Conservation (phyloP, 2,329 filamentous ascomycete genomes). For the Grosmannia clavigera region DNA sequence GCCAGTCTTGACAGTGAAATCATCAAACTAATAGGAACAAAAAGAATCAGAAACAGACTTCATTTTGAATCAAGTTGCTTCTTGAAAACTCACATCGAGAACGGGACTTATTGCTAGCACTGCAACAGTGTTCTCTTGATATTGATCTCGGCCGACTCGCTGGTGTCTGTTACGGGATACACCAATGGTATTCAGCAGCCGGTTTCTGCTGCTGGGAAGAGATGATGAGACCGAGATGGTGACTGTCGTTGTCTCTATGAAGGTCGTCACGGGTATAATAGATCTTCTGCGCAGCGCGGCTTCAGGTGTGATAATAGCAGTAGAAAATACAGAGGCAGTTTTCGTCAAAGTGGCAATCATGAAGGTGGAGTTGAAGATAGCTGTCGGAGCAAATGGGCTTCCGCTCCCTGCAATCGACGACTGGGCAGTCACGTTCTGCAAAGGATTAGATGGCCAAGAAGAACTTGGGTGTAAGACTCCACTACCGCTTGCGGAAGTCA, state of each 20-base stretch:
- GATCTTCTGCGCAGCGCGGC: background rate
- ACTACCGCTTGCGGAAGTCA: background rate
- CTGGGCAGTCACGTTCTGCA: background rate
- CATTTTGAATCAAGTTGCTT: background rate
- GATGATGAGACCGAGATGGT: background rate
- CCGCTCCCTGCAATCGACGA: background rate
- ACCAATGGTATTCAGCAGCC: too few relatives aligned
- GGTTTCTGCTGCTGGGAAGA: background rate
- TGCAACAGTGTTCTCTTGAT: background rate
- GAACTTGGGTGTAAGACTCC: background rate
- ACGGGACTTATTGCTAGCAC: background rate
- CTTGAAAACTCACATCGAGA: background rate
- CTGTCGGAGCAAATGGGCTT: background rate
- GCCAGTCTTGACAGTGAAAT: conserved; percentile 4
- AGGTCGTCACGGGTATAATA: background rate
- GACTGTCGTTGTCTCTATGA: background rate
- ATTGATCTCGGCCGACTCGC: too few relatives aligned
- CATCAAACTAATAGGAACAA: conserved; percentile 13
- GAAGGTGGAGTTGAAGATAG: background rate
- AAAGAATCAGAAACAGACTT: background rate
- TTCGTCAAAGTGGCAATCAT: background rate
- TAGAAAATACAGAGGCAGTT: background rate
- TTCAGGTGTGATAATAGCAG: background rate
- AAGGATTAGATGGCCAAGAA: background rate
- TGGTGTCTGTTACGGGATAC: too few relatives aligned